These are phyloP conservation scores for Phycomyces blakesleeanus DNA, from an alignment of 192 early-diverging fungal species.

Conservation along the genomic window DNA sequence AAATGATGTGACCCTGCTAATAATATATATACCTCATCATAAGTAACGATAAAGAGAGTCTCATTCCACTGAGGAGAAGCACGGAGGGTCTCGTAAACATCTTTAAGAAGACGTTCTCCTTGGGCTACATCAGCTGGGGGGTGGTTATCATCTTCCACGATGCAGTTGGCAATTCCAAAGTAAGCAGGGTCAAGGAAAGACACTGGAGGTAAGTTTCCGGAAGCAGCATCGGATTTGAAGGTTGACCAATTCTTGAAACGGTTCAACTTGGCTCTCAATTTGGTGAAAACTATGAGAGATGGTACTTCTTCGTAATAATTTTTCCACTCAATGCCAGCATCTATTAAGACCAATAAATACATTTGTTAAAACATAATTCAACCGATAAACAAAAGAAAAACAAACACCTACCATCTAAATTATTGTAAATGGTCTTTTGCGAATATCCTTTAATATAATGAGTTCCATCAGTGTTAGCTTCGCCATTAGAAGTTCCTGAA, in stretches of 20 bases:
- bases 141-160: constrained; percentile 21
- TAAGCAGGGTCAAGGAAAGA: constrained; percentile 24
- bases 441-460: constrained; percentile 21
- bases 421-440: constrained; percentile 27
- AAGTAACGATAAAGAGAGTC: constrained; percentile 44
- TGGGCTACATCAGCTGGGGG: constrained; percentile 25
- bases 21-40: constrained; percentile 36
- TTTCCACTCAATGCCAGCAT: constrained; percentile 10
- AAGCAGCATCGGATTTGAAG: constrained; percentile 14
- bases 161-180: constrained; percentile 21
- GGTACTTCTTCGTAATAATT: constrained; percentile 26
- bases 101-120: constrained; percentile 29
- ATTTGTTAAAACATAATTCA: too few species aligned
- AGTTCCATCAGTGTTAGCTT: constrained; percentile 13
- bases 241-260: constrained; percentile 13
- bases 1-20: too few species aligned
- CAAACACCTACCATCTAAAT: constrained; percentile 15
- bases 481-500: constrained; percentile 17
- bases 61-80: constrained; percentile 48
- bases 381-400: too few species aligned
- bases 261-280: constrained; percentile 2
- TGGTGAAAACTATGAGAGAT: constrained; percentile 8
- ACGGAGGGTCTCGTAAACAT: constrained; percentile 47
- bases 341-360: background rate
- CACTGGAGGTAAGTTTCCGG: constrained; percentile 19